Conservation (phyloP, 2,329 filamentous ascomycete species). For the Achaetomium macrosporum region DNA sequence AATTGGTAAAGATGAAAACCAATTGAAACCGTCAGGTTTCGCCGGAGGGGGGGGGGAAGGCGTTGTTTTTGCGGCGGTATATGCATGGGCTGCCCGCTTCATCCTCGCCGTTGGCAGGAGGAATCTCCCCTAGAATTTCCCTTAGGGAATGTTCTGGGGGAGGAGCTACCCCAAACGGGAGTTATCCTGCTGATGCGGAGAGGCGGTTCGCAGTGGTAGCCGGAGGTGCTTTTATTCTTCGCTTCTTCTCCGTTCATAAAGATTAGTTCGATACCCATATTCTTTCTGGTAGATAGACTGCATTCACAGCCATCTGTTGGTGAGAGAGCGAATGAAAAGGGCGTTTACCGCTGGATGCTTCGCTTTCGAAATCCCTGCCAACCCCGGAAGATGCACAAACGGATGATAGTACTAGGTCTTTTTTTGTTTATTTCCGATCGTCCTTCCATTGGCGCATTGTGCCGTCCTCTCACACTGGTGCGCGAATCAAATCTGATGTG, state of each 20-base stretch:
- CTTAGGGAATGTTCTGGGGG: too few relatives aligned
- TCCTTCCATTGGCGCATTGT: not conserved
- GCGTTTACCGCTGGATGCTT: too few relatives aligned
- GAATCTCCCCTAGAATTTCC: too few relatives aligned
- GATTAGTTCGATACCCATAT: constrained; percentile 22
- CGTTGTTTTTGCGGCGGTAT: not conserved
- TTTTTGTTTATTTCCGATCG: not conserved
- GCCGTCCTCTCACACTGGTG: not conserved
- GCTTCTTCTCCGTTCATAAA: not conserved
- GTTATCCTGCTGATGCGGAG: not conserved
- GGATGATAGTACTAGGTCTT: not conserved
- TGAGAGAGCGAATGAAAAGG: not conserved
- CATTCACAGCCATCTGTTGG: not conserved
- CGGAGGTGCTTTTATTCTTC: not conserved
- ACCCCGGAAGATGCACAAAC: too few relatives aligned
- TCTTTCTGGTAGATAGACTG: constrained; percentile 8
- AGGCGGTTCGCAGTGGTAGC: not conserved
- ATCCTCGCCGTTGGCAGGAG: too few relatives aligned
- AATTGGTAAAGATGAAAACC: constrained; percentile 7
- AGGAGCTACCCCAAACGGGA: too few relatives aligned
- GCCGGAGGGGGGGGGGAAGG: not conserved
- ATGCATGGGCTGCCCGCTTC: too few relatives aligned
- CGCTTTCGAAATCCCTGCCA: too few relatives aligned
- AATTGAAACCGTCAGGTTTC: not conserved
- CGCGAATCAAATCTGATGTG: not conserved